phyloP scores from a whole-genome alignment of 2,329 filamentous ascomycete genomes.

The Claviceps sp. region DNA sequence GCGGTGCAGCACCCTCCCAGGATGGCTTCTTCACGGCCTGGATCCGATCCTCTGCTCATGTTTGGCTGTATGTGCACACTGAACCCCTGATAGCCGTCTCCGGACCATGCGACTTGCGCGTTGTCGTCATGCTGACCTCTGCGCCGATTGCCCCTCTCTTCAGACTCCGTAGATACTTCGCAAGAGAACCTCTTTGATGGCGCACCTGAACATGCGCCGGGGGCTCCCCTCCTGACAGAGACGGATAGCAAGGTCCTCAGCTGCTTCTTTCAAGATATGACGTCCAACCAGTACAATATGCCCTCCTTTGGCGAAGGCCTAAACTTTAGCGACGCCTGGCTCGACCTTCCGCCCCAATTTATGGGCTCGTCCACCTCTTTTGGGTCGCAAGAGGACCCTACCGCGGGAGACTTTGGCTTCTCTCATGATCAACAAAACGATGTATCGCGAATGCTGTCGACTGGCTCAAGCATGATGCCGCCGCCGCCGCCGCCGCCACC shows the following conservation, averaged over 20 bases:
- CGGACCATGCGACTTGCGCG: not conserved
- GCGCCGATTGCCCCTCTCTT: slow-evolving; percentile 4
- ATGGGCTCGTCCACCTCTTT: slow-evolving; percentile 53
- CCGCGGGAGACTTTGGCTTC: slow-evolving; percentile 7
- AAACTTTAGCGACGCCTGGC: slow-evolving; percentile 38
- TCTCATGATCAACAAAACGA: slow-evolving; percentile 9
- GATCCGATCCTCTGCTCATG: slow-evolving; percentile 38
- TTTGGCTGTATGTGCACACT: slow-evolving; percentile 50
- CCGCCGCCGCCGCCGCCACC: slow-evolving; percentile 17
- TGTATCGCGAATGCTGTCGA: slow-evolving; percentile 7
- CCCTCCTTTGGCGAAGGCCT: slow-evolving; percentile 38
- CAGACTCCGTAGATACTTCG: slow-evolving; percentile 32
- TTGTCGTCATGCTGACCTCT: slow-evolving; percentile 2
- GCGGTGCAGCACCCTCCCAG: slow-evolving; percentile 37
- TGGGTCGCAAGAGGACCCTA: slow-evolving; percentile 31
- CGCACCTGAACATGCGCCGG: slow-evolving; percentile 47
- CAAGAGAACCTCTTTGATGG: slow-evolving; percentile 34
- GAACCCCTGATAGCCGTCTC: not conserved
- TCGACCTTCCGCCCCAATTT: slow-evolving; percentile 48
- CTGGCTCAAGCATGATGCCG: slow-evolving; percentile 21
- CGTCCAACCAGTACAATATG: slow-evolving; percentile 34
- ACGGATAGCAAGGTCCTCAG: slow-evolving; percentile 45
- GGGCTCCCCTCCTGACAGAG: slow-evolving; percentile 51
- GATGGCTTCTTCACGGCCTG: slow-evolving; percentile 46
- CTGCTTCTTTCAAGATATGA: slow-evolving; percentile 42